A percentile compares a stretch with the other conserved stretches of the same genome.
These are phyloP conservation scores for Helichrysum umbraculigerum DNA, from an alignment of 129 eudicot species.

Conservation along the genomic window DNA sequence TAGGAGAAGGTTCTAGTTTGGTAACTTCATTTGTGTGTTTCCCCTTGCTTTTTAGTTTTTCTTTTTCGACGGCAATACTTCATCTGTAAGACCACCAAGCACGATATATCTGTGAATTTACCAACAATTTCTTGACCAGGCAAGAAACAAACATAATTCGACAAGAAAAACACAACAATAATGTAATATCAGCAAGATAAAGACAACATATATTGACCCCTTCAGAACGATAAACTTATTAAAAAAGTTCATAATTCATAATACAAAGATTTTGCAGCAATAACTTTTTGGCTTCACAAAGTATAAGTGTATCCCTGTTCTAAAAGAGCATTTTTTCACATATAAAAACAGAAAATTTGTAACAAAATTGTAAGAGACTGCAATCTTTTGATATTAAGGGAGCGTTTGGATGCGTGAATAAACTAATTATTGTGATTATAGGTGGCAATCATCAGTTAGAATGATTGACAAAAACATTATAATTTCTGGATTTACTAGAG, in stretches of 20 bases:
- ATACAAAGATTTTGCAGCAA: constrained; percentile 4
- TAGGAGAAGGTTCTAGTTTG: constrained; percentile 21
- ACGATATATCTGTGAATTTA: constrained; percentile 24
- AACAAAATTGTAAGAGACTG: neutral
- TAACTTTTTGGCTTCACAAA: neutral
- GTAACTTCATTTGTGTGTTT: constrained; percentile 20
- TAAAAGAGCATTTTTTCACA: neutral
- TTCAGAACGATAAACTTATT: neutral
- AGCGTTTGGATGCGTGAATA: neutral
- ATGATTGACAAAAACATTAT: neutral
- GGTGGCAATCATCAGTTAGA: neutral
- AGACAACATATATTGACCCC: constrained; percentile 2
- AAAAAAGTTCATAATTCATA: neutral
- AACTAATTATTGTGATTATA: neutral
- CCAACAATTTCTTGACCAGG: constrained; percentile 9
- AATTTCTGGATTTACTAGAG: neutral
- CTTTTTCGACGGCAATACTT: constrained; percentile 5
- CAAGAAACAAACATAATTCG: neutral
- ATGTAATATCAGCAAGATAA: constrained; percentile 6
- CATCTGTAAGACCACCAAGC: constrained; percentile 36
- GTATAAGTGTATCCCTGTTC: constrained; percentile 1
- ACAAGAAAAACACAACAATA: constrained; percentile 3
- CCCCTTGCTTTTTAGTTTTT: constrained; percentile 23
- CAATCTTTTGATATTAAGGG: neutral
- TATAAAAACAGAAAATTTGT: neutral